A percentile compares a stretch with the other conserved stretches of the same genome.
These are phyloP conservation scores for Phlyctochytrium bullatum DNA, from an alignment of 192 early-diverging fungal genomes.

Conservation along the genomic window DNA sequence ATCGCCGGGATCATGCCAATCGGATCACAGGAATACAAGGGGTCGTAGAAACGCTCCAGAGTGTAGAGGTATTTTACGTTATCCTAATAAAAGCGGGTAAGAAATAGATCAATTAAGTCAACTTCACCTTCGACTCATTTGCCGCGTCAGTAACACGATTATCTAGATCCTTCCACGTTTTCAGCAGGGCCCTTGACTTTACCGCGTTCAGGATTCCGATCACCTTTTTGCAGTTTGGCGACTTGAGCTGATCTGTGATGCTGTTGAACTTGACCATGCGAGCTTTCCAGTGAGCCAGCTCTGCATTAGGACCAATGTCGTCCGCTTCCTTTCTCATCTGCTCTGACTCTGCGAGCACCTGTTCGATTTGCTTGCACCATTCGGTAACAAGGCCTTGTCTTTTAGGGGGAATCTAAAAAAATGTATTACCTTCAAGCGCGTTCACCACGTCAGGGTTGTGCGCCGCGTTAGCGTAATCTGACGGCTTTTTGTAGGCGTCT, in stretches of 20 bases:
- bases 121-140: slow-evolving; percentile 58
- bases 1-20: slow-evolving; percentile 65
- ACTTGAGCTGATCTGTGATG: slow-evolving; percentile 66
- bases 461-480: slow-evolving; percentile 55
- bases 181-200: slow-evolving; percentile 54
- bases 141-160: slow-evolving; percentile 66
- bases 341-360: slow-evolving; percentile 62
- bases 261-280: slow-evolving; percentile 69
- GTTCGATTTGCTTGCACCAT: slow-evolving; percentile 69
- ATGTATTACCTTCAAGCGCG: slow-evolving; percentile 49
- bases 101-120: neutral
- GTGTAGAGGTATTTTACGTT: slow-evolving; percentile 70
- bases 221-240: slow-evolving; percentile 58
- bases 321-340: slow-evolving; percentile 71
- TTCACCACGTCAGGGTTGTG: slow-evolving; percentile 58
- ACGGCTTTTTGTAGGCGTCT: slow-evolving; percentile 54
- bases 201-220: slow-evolving; percentile 64
- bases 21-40: slow-evolving; percentile 59
- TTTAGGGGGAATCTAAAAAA: slow-evolving; percentile 11
- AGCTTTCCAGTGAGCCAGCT: slow-evolving; percentile 67
- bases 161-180: slow-evolving; percentile 66
- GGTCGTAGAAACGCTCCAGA: slow-evolving; percentile 65
- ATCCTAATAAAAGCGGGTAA: slow-evolving; percentile 46
- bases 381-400: slow-evolving; percentile 52
- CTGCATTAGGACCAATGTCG: slow-evolving; percentile 69